Evolutionary conservation across 768 basidiomycete genomes (phyloP).

Genomic region (Suillus subaureus): DNA sequence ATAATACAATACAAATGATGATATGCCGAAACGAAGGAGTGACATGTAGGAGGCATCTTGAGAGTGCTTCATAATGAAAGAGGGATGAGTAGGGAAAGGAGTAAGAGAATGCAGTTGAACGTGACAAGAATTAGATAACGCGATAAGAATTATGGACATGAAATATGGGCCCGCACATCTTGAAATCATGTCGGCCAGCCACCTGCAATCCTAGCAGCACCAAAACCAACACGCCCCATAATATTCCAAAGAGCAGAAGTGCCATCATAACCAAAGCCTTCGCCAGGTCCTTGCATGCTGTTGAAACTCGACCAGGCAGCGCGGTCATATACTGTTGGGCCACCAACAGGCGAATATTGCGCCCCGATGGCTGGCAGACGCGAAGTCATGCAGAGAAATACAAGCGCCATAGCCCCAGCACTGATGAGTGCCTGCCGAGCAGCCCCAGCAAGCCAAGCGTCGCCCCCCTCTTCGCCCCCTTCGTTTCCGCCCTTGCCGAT

Average conservation of each 20-base stretch:
- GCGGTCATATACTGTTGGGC: constrained; percentile 77
- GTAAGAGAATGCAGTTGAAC: neutral
- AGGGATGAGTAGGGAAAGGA: neutral
- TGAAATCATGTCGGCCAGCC: constrained; percentile 72
- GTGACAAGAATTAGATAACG: constrained; percentile 3
- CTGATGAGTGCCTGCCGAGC: constrained; percentile 56
- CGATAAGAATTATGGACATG: constrained; percentile 6
- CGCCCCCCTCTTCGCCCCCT: constrained; percentile 12
- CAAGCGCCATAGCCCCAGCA: constrained; percentile 62
- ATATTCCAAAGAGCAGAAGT: constrained; percentile 69
- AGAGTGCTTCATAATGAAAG: neutral
- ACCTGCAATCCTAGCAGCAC: constrained; percentile 72
- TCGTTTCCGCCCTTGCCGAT: constrained; percentile 37
- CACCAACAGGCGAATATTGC: constrained; percentile 58
- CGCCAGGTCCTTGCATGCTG: constrained; percentile 65
- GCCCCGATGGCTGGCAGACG: constrained; percentile 51
- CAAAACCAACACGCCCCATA: constrained; percentile 70
- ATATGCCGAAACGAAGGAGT: neutral
- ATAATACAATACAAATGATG: neutral
- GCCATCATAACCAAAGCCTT: constrained; percentile 66
- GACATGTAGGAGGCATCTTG: neutral
- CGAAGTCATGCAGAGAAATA: constrained; percentile 56
- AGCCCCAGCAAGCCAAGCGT: constrained; percentile 34
- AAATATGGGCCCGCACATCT: neutral
- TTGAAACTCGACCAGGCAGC: constrained; percentile 82